Percentiles rank a stretch among this genome's conserved stretches.
Evolutionary conservation across 208 protist genomes (phyloP).

Genomic region (Crithidia mellificae): DNA sequence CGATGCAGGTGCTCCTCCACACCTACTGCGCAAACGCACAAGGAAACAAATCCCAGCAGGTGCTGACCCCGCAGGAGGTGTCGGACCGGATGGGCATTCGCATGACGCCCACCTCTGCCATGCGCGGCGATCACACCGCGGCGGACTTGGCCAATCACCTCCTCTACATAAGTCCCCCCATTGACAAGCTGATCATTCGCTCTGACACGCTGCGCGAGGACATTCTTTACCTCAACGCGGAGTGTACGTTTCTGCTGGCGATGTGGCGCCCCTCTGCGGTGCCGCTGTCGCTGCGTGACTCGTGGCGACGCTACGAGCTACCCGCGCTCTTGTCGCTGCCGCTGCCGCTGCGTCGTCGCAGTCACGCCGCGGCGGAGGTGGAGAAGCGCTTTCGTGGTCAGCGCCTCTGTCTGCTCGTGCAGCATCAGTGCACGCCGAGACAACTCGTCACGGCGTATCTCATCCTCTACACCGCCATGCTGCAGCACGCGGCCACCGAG

Average conservation of each 20-base stretch:
- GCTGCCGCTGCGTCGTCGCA: conserved; percentile 1
- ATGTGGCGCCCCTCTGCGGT: conserved; percentile 53
- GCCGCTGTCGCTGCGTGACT: conserved; percentile 50
- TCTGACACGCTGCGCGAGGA: conserved; percentile 54
- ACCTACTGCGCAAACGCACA: conserved; percentile 44
- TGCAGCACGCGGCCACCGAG: conserved; percentile 49
- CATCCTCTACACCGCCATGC: conserved; percentile 65
- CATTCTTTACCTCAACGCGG: conserved; percentile 59
- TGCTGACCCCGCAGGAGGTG: conserved; percentile 61
- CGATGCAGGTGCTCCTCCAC: conserved; percentile 59
- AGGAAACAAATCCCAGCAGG: conserved; percentile 5
- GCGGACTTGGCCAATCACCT: conserved; percentile 36
- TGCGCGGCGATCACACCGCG: conserved; percentile 8
- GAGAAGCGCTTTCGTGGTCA: conserved; percentile 33
- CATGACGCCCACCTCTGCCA: conserved; percentile 38
- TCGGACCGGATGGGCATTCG: conserved; percentile 54
- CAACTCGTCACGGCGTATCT: conserved; percentile 73
- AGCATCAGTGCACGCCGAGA: conserved; percentile 49
- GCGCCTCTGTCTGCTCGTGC: conserved; percentile 65
- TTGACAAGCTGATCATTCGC: conserved; percentile 60
- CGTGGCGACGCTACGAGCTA: conserved; percentile 49
- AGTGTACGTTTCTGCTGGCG: conserved; percentile 57
- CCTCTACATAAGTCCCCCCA: conserved; percentile 66
- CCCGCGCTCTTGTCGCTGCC: conserved; percentile 18
- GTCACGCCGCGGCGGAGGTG: neutral